phyloP scores from a whole-genome alignment of 2,329 filamentous ascomycete species.

The Neoarthrinium moseri region DNA sequence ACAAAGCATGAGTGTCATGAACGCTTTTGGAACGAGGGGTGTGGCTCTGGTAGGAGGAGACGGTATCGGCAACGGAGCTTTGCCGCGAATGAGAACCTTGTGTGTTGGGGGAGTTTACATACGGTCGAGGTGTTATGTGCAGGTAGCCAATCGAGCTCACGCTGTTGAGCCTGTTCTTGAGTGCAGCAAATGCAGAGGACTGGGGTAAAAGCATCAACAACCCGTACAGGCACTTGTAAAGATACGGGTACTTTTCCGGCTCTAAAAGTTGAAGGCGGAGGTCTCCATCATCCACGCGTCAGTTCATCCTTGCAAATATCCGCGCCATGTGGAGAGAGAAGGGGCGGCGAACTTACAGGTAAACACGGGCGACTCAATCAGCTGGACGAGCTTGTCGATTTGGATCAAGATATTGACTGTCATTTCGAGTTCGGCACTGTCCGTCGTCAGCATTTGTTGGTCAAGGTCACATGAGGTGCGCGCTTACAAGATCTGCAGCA shows the following conservation, averaged over 20 bases:
- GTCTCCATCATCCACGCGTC: conserved; percentile 50
- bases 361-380: conserved; percentile 95
- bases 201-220: conserved; percentile 98
- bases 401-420: conserved; percentile 98
- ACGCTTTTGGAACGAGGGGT: conserved; percentile 27
- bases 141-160: conserved; percentile 96
- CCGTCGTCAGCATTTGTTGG: conserved; percentile 16
- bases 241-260: conserved; percentile 88
- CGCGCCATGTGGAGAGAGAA: not conserved
- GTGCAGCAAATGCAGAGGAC: conserved; percentile 91
- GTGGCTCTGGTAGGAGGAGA: conserved; percentile 24
- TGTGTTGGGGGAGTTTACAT: conserved; percentile 41
- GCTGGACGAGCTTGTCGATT: conserved; percentile 95
- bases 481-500: conserved; percentile 88
- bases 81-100: conserved; percentile 29
- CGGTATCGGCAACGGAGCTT: conserved; percentile 31
- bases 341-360: conserved; percentile 71
- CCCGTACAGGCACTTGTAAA: conserved; percentile 97
- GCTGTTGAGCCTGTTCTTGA: conserved; percentile 95
- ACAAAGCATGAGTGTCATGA: conserved; percentile 33
- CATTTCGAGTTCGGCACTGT: conserved; percentile 93
- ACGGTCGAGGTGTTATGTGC: conserved; percentile 78
- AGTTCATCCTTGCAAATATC: not conserved
- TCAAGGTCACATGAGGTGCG: not conserved
- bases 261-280: conserved; percentile 92